Conservation (phyloP, 2,329 filamentous ascomycete genomes). For the Plectosphaerella cucumerina region DNA sequence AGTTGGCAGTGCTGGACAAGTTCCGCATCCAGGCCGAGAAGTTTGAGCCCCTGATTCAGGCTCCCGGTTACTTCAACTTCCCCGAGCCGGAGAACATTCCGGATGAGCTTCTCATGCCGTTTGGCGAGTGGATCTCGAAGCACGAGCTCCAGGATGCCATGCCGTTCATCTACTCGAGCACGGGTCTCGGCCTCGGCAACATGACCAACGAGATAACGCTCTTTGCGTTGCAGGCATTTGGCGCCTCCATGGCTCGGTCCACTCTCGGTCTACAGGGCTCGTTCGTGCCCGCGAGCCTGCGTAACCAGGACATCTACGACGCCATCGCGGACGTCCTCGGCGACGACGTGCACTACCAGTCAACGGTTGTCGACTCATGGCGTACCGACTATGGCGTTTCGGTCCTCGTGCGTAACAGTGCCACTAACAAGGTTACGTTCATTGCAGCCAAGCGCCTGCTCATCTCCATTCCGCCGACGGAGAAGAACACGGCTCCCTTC, state of each 20-base stretch:
- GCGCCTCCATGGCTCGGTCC: slow-evolving; percentile 24
- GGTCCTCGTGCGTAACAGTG: background rate
- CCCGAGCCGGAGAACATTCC: slow-evolving; percentile 29
- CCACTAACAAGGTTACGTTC: slow-evolving; percentile 6
- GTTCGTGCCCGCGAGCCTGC: slow-evolving; percentile 25
- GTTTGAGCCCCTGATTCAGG: slow-evolving; percentile 23
- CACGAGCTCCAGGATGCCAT: slow-evolving; percentile 37
- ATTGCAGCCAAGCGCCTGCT: slow-evolving; percentile 18
- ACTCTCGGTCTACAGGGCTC: slow-evolving; percentile 21
- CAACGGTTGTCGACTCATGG: slow-evolving; percentile 23
- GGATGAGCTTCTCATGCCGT: slow-evolving; percentile 34
- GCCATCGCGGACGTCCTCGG: slow-evolving; percentile 26
- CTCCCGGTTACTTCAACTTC: slow-evolving; percentile 25
- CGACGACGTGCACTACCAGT: slow-evolving; percentile 28
- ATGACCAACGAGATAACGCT: slow-evolving; percentile 35
- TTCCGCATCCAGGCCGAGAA: slow-evolving; percentile 22
- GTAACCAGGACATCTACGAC: slow-evolving; percentile 34
- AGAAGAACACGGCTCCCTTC: slow-evolving; percentile 15
- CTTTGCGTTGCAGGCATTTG: slow-evolving; percentile 37
- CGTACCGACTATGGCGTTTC: slow-evolving; percentile 15
- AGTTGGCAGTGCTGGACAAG: slow-evolving; percentile 16
- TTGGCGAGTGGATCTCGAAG: slow-evolving; percentile 41
- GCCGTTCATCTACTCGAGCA: slow-evolving; percentile 30
- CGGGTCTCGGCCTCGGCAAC: slow-evolving; percentile 39
- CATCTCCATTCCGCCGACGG: slow-evolving; percentile 17